A percentile compares a stretch with the other conserved stretches of the same genome.
phyloP scores from a whole-genome alignment of 2,329 filamentous ascomycete genomes.

The Boeremia exigua region DNA sequence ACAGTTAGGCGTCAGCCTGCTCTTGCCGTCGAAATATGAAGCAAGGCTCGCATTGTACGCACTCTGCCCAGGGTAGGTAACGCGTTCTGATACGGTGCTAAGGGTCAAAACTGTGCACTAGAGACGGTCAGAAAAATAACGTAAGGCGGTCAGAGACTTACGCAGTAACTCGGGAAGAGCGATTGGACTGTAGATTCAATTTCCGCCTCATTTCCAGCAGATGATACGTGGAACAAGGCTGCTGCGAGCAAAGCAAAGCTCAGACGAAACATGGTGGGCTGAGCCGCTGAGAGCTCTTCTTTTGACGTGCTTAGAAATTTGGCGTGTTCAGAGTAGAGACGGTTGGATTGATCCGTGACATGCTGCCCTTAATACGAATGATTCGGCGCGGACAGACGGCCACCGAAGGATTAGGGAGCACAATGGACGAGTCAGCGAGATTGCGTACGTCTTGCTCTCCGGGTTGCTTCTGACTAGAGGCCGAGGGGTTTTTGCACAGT shows the following conservation, averaged over 20 bases:
- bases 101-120: slow-evolving; percentile 16
- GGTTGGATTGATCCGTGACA: neutral
- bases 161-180: slow-evolving; percentile 15
- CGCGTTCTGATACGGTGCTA: slow-evolving; percentile 8
- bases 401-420: neutral
- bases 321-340: neutral
- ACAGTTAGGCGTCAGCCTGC: slow-evolving; percentile 23
- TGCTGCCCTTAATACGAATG: neutral
- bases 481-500: neutral
- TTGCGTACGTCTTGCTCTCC: neutral
- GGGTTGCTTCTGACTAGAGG: neutral
- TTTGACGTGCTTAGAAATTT: neutral
- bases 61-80: slow-evolving; percentile 13
- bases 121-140: slow-evolving; percentile 1
- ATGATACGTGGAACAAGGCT: slow-evolving; percentile 3
- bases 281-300: neutral
- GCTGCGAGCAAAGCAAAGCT: slow-evolving; percentile 7
- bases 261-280: slow-evolving; percentile 8
- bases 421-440: neutral
- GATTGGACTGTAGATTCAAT: slow-evolving; percentile 9
- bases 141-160: neutral
- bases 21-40: slow-evolving; percentile 24
- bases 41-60: slow-evolving; percentile 17
- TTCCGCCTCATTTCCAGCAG: slow-evolving; percentile 10
- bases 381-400: neutral